A percentile compares a stretch with the other conserved stretches of the same genome.
These are phyloP conservation scores for Microbotryomycetes sp. DNA, from an alignment of 1,284 basidiomycete species.

Conservation along the genomic window DNA sequence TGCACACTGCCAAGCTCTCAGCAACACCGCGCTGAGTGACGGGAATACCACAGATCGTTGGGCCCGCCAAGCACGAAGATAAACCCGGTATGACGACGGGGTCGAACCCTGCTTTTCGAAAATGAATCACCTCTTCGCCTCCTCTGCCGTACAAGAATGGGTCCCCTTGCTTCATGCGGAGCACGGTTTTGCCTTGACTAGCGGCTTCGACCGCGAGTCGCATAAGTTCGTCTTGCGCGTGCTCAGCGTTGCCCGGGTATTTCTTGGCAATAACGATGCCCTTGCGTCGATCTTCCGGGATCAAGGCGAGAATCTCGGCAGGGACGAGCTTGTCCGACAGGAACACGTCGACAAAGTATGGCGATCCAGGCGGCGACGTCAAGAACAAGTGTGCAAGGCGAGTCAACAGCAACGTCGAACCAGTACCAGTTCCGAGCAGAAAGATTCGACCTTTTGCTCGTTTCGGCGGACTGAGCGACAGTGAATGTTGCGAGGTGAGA, in stretches of 20 bases:
- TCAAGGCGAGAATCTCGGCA: slow-evolving; percentile 73
- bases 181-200: slow-evolving; percentile 69
- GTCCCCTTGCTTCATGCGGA: slow-evolving; percentile 93
- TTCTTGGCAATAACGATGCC: slow-evolving; percentile 75
- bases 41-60: slow-evolving; percentile 80
- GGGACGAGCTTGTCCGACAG: slow-evolving; percentile 98
- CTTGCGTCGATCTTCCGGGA: slow-evolving; percentile 49
- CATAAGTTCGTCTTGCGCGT: slow-evolving; percentile 91
- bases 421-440: slow-evolving; percentile 88
- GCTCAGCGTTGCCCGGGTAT: slow-evolving; percentile 94
- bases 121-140: slow-evolving; percentile 89
- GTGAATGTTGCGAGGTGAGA: slow-evolving; percentile 16
- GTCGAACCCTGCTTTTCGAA: slow-evolving; percentile 74
- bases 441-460: slow-evolving; percentile 58
- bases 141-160: slow-evolving; percentile 89
- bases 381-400: slow-evolving; percentile 75
- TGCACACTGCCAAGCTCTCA: slow-evolving; percentile 81
- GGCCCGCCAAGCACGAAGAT: slow-evolving; percentile 78
- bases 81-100: slow-evolving; percentile 82
- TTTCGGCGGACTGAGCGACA: slow-evolving; percentile 25
- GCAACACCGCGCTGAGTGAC: slow-evolving; percentile 93
- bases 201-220: slow-evolving; percentile 77
- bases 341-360: slow-evolving; percentile 50
- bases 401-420: slow-evolving; percentile 86
- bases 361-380: slow-evolving; percentile 58